Evolutionary conservation across 441 rosid species (phyloP).

Genomic region (Erodium trifolium): DNA sequence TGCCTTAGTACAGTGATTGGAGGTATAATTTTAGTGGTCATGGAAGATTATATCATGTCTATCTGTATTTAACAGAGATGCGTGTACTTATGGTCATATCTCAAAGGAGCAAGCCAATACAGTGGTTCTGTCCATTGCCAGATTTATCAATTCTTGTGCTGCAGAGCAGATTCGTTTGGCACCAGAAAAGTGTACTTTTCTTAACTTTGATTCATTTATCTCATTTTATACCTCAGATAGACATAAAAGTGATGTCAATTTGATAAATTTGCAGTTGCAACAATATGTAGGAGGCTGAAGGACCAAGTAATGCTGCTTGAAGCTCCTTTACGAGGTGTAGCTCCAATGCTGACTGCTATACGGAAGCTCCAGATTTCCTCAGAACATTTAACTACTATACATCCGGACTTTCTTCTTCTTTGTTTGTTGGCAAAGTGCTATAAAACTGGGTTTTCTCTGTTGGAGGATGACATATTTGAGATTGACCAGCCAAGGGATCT

Average conservation of each 20-base stretch:
- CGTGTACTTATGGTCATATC: conserved; percentile 43
- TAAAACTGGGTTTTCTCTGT: conserved; percentile 60
- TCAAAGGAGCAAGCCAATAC: conserved; percentile 44
- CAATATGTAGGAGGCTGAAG: conserved; percentile 76
- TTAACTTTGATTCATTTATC: conserved; percentile 10
- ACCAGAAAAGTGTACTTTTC: conserved; percentile 55
- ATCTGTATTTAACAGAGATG: conserved; percentile 44
- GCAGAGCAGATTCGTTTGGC: conserved; percentile 68
- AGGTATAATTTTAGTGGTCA: not conserved
- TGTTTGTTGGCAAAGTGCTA: conserved; percentile 71
- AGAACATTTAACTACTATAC: conserved; percentile 73
- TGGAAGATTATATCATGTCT: not conserved
- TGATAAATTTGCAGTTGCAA: conserved; percentile 40
- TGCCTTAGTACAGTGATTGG: not conserved
- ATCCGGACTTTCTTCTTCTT: conserved; percentile 84
- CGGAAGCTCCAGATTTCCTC: conserved; percentile 51
- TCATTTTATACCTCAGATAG: conserved; percentile 3
- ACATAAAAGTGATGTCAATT: conserved; percentile 14
- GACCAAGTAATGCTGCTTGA: conserved; percentile 57
- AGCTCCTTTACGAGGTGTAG: conserved; percentile 69
- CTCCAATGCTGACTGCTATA: conserved; percentile 59
- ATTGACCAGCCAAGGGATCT: conserved; percentile 84
- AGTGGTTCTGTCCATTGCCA: conserved; percentile 34
- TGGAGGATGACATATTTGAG: conserved; percentile 80
- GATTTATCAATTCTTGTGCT: conserved; percentile 59